A percentile compares a stretch with the other conserved stretches of the same genome.
phyloP scores from a whole-genome alignment of 768 basidiomycete species.

The Naematelia aurantialba region DNA sequence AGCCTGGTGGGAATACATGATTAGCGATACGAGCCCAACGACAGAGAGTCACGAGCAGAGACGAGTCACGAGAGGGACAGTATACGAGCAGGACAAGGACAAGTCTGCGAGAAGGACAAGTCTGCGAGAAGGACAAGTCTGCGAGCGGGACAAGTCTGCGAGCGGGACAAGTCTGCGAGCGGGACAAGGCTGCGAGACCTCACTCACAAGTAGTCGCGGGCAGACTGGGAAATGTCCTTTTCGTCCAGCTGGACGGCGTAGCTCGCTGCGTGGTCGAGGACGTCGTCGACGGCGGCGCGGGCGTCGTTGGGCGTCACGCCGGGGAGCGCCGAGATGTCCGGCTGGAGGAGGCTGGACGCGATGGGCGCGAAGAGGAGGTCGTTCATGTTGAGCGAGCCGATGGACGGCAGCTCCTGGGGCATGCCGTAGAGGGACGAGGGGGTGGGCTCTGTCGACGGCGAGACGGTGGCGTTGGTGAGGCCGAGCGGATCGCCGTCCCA shows the following conservation, averaged over 20 bases:
- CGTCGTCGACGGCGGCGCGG: slow-evolving; percentile 7
- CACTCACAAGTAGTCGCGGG: slow-evolving; percentile 29
- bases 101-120: neutral
- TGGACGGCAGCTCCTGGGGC: neutral
- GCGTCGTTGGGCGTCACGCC: neutral
- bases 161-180: too few species aligned
- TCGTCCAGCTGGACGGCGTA: slow-evolving; percentile 8
- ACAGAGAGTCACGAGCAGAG: neutral
- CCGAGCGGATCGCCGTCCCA: slow-evolving; percentile 5
- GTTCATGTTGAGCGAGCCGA: neutral
- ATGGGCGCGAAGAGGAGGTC: neutral
- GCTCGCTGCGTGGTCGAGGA: slow-evolving; percentile 2
- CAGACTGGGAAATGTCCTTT: slow-evolving; percentile 19
- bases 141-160: too few species aligned
- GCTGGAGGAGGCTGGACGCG: neutral
- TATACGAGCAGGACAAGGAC: too few species aligned
- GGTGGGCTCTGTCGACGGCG: neutral
- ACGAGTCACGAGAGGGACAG: too few species aligned
- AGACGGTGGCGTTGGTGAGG: neutral
- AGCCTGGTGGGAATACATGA: slow-evolving; percentile 10
- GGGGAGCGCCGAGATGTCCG: slow-evolving; percentile 1
- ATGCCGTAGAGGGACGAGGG: slow-evolving; percentile 1
- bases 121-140: too few species aligned
- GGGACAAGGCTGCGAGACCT: neutral
- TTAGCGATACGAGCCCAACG: too few species aligned